Evolutionary conservation across 306 rosid species (phyloP), one percentile per base, ranked within the genome.

Genomic region (Castanospermum australe): DNA sequence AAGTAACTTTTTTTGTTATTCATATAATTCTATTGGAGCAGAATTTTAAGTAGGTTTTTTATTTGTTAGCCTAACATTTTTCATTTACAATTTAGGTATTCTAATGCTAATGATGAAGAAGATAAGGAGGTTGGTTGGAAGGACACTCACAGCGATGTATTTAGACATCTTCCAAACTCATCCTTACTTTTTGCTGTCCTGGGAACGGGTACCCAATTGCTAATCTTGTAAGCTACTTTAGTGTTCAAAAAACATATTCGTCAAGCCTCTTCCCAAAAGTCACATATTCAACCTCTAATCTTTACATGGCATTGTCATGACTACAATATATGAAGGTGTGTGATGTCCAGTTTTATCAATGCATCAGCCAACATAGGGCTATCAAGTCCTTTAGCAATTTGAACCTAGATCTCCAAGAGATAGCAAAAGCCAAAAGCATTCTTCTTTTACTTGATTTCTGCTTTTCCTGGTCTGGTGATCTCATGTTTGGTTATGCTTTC

Each of bases 101-200:
- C 97, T 47, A 75, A 66, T 71, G 82, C 78, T 8, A 87, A 83
- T 76, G 89, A 82, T 59, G 94, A 94, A 76, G 94, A 94, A 75
- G 96, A 94, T 71, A 88, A 84, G 77, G 96, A 90, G 87, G 89
- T 88, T 50, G 97, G 92, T 15, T 94, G 94, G 97, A 94, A 88
- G 77, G 84, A 85, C 76, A 79, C 90, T 76, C 97, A 94, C 8
- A 88, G 93, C 6, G 97, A 92, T 81, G 98, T 87, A 48, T 89
- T 94, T 79, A 88, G 86, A 82, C 83, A 76, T 84, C 97, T 97
- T 79, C 66, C 93, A 22, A 80, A 90, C 76, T 75, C 89, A 14
- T 73, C 97, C 75, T 83, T 89, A 65, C 84, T 92, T 80, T 89
- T 87, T 88, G 97, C 93, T 33, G 65, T 94, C 52, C 86, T 92